Percentiles rank a stretch among this genome's conserved stretches.
Evolutionary conservation across 2,329 filamentous ascomycete genomes (phyloP).

Genomic region (Didymella lethalis): DNA sequence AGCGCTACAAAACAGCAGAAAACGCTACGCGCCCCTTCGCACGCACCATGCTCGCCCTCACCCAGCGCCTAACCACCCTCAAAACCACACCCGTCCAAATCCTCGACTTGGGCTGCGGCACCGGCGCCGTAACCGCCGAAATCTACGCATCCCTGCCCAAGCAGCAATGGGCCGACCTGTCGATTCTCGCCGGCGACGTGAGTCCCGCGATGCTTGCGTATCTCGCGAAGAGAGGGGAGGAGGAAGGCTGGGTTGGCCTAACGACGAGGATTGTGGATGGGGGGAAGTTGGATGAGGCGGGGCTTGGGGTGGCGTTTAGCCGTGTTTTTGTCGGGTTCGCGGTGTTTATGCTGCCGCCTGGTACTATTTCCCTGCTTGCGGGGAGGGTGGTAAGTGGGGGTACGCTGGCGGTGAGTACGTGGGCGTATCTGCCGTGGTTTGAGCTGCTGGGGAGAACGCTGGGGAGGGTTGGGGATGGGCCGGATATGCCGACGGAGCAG

Average conservation of each 20-base stretch:
- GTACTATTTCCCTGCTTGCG: conserved; percentile 14
- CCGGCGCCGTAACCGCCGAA: conserved; percentile 32
- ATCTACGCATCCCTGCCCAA: conserved; percentile 27
- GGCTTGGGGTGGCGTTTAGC: conserved; percentile 19
- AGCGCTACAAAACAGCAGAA: conserved; percentile 32
- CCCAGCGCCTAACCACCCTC: conserved; percentile 13
- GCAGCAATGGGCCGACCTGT: conserved; percentile 25
- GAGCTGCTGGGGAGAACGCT: conserved; percentile 17
- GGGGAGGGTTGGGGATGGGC: conserved; percentile 10
- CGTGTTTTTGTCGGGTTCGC: conserved; percentile 38
- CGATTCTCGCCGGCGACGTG: conserved; percentile 35
- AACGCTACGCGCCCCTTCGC: conserved; percentile 33
- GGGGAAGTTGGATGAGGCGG: neutral
- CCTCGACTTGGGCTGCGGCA: conserved; percentile 40
- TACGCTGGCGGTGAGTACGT: conserved; percentile 34
- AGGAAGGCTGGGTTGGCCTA: conserved; percentile 32
- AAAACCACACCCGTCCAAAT: conserved; percentile 16
- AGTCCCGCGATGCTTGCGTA: conserved; percentile 34
- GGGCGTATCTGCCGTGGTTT: conserved; percentile 31
- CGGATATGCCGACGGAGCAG: conserved; percentile 10
- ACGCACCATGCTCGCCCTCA: conserved; percentile 17
- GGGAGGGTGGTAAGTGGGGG: conserved; percentile 25
- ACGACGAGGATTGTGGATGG: conserved; percentile 31
- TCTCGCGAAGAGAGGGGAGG: conserved; percentile 21
- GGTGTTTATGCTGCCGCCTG: conserved; percentile 30